Evolutionary conservation across 768 basidiomycete species (phyloP).

Genomic region (Mycena leptocephala): DNA sequence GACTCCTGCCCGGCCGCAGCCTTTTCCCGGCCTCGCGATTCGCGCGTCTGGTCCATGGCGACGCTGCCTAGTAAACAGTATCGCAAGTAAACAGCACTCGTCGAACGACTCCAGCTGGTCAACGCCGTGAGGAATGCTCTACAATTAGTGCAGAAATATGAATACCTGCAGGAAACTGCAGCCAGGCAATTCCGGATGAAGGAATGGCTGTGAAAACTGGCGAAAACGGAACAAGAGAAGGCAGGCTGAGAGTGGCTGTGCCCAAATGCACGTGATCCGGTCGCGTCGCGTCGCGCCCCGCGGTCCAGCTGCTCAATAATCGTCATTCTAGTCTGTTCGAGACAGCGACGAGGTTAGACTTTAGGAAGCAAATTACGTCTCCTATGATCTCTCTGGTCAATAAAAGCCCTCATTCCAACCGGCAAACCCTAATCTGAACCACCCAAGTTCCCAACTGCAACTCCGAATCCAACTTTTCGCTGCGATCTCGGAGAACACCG

Average conservation of each 20-base stretch:
- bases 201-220: too few species aligned
- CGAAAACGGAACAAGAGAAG: neutral
- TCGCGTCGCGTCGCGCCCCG: conserved; percentile 5
- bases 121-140: neutral
- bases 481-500: too few species aligned
- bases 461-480: too few species aligned
- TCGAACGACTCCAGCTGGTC: neutral
- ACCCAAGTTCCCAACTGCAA: too few species aligned
- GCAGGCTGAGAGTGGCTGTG: neutral
- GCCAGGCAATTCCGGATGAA: too few species aligned
- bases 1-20: neutral
- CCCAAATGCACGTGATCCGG: neutral
- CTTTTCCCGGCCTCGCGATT: neutral
- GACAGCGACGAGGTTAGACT: neutral
- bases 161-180: neutral
- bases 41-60: conserved; percentile 1
- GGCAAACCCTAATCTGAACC: too few species aligned
- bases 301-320: neutral
- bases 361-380: neutral
- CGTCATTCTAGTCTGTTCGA: neutral
- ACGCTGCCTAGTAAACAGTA: neutral
- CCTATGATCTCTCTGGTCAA: neutral
- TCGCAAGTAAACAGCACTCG: neutral
- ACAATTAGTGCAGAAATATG: neutral
- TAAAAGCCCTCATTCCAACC: neutral